A percentile compares a stretch with the other conserved stretches of the same genome.
These are phyloP conservation scores for Pseudonitzschia delicatissima DNA, from an alignment of 108 stramenopile species.

Conservation along the genomic window DNA sequence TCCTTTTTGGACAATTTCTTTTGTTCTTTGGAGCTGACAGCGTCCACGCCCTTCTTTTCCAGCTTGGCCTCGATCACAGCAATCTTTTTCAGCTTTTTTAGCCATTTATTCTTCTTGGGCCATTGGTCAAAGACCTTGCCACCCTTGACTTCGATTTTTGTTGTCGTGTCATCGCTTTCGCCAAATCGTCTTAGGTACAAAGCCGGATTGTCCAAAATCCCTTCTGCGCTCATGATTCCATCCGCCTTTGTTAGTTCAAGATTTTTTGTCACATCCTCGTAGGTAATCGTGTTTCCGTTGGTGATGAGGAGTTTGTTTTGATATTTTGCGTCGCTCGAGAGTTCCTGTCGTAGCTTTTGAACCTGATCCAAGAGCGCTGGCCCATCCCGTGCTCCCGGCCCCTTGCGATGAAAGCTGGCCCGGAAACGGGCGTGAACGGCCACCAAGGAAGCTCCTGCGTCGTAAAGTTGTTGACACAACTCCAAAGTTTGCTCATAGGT, in stretches of 20 bases:
- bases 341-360: constrained; percentile 14
- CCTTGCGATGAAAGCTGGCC: constrained; percentile 79
- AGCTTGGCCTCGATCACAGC: constrained; percentile 45
- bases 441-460: constrained; percentile 86
- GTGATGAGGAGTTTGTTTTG: constrained; percentile 51
- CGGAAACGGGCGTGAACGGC: constrained; percentile 90
- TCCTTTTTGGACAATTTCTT: constrained; percentile 27
- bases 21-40: constrained; percentile 34
- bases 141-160: constrained; percentile 18
- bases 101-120: constrained; percentile 21
- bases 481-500: constrained; percentile 77
- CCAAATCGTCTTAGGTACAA: constrained; percentile 66
- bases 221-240: constrained; percentile 93
- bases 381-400: constrained; percentile 86
- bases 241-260: constrained; percentile 67
- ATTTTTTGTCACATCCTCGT: constrained; percentile 74
- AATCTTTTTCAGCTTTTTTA: constrained; percentile 68
- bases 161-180: not conserved
- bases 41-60: not conserved
- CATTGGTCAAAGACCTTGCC: constrained; percentile 10
- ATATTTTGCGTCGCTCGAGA: constrained; percentile 17
- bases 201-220: constrained; percentile 90
- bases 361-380: constrained; percentile 89
- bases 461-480: constrained; percentile 65
- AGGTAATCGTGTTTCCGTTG: constrained; percentile 88